These are phyloP conservation scores for Hydnomerulius pinastri DNA, from an alignment of 768 basidiomycete species.

Conservation along the genomic window DNA sequence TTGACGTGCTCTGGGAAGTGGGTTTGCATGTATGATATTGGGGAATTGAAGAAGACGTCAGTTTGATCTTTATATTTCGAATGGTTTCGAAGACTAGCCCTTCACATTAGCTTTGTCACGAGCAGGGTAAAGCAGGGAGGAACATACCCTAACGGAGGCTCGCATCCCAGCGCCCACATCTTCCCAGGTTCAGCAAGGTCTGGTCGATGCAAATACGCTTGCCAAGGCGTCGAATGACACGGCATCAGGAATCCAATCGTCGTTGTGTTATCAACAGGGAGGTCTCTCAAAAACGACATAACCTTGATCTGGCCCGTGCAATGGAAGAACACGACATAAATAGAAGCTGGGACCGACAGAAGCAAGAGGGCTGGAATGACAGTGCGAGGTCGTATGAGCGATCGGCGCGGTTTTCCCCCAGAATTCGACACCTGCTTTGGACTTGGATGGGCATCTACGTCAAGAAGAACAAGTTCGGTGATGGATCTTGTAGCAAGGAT, in stretches of 20 bases:
- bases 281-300: slow-evolving; percentile 61
- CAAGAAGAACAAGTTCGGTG: slow-evolving; percentile 42
- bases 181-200: slow-evolving; percentile 55
- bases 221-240: slow-evolving; percentile 95
- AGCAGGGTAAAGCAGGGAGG: not conserved
- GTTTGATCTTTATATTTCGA: slow-evolving; percentile 77
- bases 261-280: slow-evolving; percentile 52
- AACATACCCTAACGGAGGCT: slow-evolving; percentile 84
- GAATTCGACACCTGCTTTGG: not conserved
- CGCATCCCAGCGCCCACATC: slow-evolving; percentile 89
- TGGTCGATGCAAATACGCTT: slow-evolving; percentile 78
- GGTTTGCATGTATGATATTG: slow-evolving; percentile 59
- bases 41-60: slow-evolving; percentile 75
- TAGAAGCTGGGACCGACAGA: slow-evolving; percentile 57
- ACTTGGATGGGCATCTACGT: slow-evolving; percentile 2
- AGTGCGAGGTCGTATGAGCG: slow-evolving; percentile 36
- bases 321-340: slow-evolving; percentile 77
- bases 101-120: slow-evolving; percentile 11
- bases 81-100: slow-evolving; percentile 44
- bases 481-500: slow-evolving; percentile 76
- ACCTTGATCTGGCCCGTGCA: slow-evolving; percentile 78
- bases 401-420: slow-evolving; percentile 3
- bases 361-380: slow-evolving; percentile 44
- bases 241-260: slow-evolving; percentile 88
- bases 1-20: slow-evolving; percentile 72